Base-by-base conservation (phyloP, 2,329 filamentous ascomycete species). In the Hypomyces rosellus region DNA sequence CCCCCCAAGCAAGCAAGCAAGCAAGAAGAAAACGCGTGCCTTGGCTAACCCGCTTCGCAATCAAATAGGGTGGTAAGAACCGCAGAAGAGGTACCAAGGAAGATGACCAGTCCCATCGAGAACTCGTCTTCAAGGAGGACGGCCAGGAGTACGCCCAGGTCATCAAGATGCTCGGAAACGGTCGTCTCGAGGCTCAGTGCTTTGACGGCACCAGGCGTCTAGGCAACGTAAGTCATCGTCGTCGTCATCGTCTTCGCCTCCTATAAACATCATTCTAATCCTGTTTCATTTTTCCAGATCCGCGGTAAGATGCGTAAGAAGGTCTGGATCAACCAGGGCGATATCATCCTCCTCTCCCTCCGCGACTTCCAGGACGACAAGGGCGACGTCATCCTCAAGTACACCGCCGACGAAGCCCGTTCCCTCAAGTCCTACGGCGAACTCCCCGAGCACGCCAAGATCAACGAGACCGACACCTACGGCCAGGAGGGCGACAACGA, bases 311-410 rank as follows among this genome's bases (percentile, higher is more conserved):
- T 99, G 65, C 85, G 93, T 65, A 99, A 99, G 82, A 99, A 99
- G 82, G 93, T 97, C 72, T 96, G 90, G 90, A 96, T 96, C 81
- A 96, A 96, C 80, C 90, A 96, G 76, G 90, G 90, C 67, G 89
- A 96, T 70, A 96, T 96, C 69, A 91, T 92, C 69, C 82, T 92
- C 42, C 78, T 92, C 55, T 91, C 86, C 34, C 85, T 95, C 55
- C 88, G 89, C 62, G 90, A 95, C 71, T 95, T 95, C 75, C 89
- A 95, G 70, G 89, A 93, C 73, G 87, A 92, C 74, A 95, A 95
- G 76, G 91, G 91, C 70, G 91, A 96, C 69, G 95, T 96, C 70
- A 93, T 93, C 67, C 83, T 95, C 69, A 97, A 96, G 78, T 96
- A 96, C 82, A 88, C 83, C 51, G 86, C 89, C 74, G 93, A 99